These are phyloP conservation scores for Mycena rebaudengoi DNA, from an alignment of 768 basidiomycete species.

Conservation along the genomic window DNA sequence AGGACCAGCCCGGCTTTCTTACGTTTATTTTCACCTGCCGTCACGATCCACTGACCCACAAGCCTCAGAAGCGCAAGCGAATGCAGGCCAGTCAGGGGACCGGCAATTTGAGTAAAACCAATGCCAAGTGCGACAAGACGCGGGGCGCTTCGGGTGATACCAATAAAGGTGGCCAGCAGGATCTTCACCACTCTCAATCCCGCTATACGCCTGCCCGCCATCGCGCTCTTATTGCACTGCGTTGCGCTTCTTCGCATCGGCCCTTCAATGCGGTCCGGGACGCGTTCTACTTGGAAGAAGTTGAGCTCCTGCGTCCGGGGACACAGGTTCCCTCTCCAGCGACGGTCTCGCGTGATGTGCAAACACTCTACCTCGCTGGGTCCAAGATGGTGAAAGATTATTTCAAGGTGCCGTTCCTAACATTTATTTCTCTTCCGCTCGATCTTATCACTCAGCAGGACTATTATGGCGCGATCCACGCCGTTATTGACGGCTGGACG, in stretches of 20 bases:
- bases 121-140: background rate
- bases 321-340: constrained; percentile 32
- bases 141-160: background rate
- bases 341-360: constrained; percentile 34
- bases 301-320: constrained; percentile 37
- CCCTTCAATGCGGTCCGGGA: constrained; percentile 37
- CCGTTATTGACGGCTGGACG: constrained; percentile 47
- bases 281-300: constrained; percentile 33
- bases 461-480: constrained; percentile 32
- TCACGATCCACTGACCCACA: background rate
- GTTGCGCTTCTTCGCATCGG: constrained; percentile 29
- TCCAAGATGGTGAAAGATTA: constrained; percentile 25
- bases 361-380: constrained; percentile 17
- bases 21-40: constrained; percentile 17
- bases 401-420: constrained; percentile 25
- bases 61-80: background rate
- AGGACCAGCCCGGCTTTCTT: background rate
- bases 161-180: background rate
- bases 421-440: background rate
- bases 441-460: constrained; percentile 3
- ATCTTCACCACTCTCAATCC: background rate
- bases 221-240: constrained; percentile 34
- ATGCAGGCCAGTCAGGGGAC: background rate
- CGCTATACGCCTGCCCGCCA: constrained; percentile 24
- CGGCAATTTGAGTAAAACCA: background rate